A percentile compares a stretch with the other conserved stretches of the same genome.
phyloP scores from a whole-genome alignment of 768 basidiomycete species.

The Pisolithus albus region DNA sequence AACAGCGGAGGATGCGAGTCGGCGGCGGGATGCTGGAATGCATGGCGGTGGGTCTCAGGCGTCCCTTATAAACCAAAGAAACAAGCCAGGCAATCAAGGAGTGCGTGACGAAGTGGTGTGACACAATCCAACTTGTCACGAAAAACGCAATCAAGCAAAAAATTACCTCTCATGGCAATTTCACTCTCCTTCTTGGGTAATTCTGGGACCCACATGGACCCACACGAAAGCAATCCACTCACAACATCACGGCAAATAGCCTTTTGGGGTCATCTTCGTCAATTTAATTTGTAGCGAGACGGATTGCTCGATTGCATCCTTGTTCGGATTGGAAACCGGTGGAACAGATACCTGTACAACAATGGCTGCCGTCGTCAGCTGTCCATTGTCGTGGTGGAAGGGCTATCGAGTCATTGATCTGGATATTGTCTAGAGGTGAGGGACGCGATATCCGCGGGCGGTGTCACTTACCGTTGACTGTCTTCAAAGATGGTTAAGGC shows the following conservation, averaged over 20 bases:
- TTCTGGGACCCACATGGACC: constrained; percentile 26
- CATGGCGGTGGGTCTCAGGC: constrained; percentile 3
- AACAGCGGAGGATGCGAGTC: constrained; percentile 3
- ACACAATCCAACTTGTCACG: constrained; percentile 24
- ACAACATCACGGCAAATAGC: constrained; percentile 6
- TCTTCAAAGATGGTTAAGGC: too few relatives aligned
- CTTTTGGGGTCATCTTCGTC: not conserved
- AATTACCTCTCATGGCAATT: constrained; percentile 17
- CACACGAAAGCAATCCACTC: constrained; percentile 22
- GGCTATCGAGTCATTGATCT: too few relatives aligned
- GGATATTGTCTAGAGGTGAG: too few relatives aligned
- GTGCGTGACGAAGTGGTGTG: constrained; percentile 12
- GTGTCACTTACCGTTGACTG: too few relatives aligned
- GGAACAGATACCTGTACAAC: not conserved
- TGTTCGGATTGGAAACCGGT: not conserved
- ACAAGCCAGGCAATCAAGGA: constrained; percentile 7
- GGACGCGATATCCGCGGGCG: too few relatives aligned
- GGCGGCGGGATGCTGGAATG: not conserved
- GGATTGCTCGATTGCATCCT: not conserved
- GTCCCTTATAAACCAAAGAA: constrained; percentile 18
- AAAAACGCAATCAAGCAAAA: constrained; percentile 23
- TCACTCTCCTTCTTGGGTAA: constrained; percentile 17
- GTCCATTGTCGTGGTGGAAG: too few relatives aligned
- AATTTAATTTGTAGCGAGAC: too few relatives aligned
- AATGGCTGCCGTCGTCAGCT: too few relatives aligned